Conservation (phyloP, 805 yeast genomes). For the Cyberlindnera maritima region DNA sequence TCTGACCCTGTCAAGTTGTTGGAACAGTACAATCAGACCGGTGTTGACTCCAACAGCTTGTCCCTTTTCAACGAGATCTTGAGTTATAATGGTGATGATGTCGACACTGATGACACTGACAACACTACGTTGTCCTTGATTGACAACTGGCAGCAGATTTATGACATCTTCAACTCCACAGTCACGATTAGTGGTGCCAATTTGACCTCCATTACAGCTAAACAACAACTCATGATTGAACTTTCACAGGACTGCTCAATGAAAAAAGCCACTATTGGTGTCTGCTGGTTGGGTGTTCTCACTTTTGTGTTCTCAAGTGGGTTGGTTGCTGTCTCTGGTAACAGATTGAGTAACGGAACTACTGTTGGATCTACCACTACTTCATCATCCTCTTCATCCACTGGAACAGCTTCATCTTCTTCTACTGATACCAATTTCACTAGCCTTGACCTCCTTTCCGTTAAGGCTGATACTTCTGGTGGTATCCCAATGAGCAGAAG, state of each 20-base stretch:
- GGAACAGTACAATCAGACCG: conserved; percentile 27
- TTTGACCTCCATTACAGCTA: conserved; percentile 6
- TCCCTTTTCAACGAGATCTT: conserved; percentile 3
- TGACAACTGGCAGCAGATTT: conserved; percentile 1
- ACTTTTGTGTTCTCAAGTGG: conserved; percentile 14
- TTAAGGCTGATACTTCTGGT: not conserved
- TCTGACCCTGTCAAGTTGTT: conserved; percentile 23
- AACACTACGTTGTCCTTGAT: conserved; percentile 1
- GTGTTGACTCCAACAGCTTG: conserved; percentile 9
- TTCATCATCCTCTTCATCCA: not conserved
- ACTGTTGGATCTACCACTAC: not conserved
- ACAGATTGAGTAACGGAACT: conserved; percentile 10
- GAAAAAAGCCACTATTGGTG: conserved; percentile 18
- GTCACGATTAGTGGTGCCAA: conserved; percentile 12
- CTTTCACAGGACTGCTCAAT: conserved; percentile 18
- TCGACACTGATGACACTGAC: not conserved
- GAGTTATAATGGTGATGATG: conserved; percentile 2
- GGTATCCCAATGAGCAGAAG: not conserved
- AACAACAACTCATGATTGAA: conserved; percentile 13
- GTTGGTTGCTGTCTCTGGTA: conserved; percentile 7
- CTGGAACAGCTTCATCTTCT: not conserved
- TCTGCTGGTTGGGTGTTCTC: conserved; percentile 11
- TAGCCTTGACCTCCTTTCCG: not conserved
- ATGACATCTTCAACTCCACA: conserved; percentile 5
- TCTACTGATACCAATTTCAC: not conserved